Evolutionary conservation across 352 stramenopile species (phyloP).

Genomic region (Phytopythium ostracodes): DNA sequence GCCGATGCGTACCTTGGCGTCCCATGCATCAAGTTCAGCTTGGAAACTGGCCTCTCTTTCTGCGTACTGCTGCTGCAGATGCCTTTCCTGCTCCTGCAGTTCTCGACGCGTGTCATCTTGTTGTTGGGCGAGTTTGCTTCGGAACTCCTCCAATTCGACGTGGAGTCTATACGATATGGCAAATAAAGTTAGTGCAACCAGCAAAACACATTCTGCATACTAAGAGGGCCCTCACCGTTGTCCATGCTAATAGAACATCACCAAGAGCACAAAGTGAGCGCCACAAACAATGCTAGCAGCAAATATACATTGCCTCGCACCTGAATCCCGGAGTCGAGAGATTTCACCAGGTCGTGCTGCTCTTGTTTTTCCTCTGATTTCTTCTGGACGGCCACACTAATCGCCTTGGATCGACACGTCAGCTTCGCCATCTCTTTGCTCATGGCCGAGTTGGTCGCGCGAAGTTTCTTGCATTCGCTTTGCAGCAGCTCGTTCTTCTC

Average conservation of each 20-base stretch:
- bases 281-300: neutral
- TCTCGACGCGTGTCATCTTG: neutral
- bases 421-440: neutral
- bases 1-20: constrained; percentile 2
- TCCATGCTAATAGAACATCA: neutral
- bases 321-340: constrained; percentile 2
- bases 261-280: neutral
- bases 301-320: neutral
- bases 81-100: neutral
- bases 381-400: neutral
- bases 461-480: constrained; percentile 4
- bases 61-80: constrained; percentile 1
- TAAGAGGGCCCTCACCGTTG: neutral
- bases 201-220: no score
- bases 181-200: neutral
- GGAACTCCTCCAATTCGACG: constrained; percentile 2
- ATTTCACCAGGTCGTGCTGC: neutral
- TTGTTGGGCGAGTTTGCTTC: neutral
- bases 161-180: neutral
- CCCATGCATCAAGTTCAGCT: constrained; percentile 6
- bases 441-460: neutral
- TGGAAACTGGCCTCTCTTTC: neutral
- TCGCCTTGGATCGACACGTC: neutral
- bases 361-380: neutral
- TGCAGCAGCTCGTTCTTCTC: constrained; percentile 3